phyloP scores from a whole-genome alignment of 2,329 filamentous ascomycete species.

The Colletotrichum noveboracense region DNA sequence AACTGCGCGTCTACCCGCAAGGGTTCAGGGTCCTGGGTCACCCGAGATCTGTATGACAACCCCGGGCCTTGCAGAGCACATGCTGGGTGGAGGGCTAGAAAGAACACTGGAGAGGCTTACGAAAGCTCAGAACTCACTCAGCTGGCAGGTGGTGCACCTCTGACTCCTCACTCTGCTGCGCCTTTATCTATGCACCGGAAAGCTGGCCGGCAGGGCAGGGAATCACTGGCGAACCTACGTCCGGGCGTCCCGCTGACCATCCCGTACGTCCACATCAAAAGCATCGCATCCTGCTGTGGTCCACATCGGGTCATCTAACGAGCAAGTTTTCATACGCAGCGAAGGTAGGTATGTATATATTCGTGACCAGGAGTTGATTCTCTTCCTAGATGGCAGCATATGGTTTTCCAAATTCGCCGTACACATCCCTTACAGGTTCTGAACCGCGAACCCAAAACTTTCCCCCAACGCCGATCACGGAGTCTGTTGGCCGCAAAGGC shows the following conservation, averaged over 20 bases:
- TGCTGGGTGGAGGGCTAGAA: neutral
- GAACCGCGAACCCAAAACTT: neutral
- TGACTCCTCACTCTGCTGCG: neutral
- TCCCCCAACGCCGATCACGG: slow-evolving; percentile 9
- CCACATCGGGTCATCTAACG: neutral
- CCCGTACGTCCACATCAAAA: neutral
- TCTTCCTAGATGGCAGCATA: neutral
- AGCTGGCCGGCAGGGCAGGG: neutral
- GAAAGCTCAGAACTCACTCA: neutral
- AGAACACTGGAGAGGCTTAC: neutral
- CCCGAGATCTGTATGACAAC: neutral
- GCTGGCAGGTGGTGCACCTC: neutral
- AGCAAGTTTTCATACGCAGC: neutral
- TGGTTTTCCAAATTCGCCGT: slow-evolving; percentile 8
- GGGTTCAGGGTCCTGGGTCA: neutral
- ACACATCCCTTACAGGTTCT: neutral
- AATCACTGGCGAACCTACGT: neutral
- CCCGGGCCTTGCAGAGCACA: neutral
- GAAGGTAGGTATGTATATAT: slow-evolving; percentile 1
- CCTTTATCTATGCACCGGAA: neutral
- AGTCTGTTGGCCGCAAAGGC: neutral
- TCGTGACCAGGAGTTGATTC: neutral
- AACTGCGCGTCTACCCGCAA: slow-evolving; percentile 4
- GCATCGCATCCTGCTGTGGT: neutral
- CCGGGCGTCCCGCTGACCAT: neutral